Evolutionary conservation across 2,329 filamentous ascomycete genomes (phyloP).

Genomic region (Fusarium sp.): DNA sequence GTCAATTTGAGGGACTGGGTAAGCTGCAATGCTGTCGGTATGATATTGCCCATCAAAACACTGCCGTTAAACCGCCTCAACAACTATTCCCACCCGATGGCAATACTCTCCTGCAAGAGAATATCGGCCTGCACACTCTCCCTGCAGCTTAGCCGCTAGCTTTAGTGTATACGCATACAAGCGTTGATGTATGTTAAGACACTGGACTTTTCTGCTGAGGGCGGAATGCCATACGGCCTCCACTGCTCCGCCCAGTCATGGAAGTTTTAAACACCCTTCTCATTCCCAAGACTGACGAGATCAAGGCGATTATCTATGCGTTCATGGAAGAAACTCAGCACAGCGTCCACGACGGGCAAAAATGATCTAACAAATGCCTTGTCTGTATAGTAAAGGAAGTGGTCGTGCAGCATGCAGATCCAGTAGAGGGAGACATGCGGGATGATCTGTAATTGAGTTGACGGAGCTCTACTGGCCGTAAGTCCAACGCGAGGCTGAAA

Average conservation of each 20-base stretch:
- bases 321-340: neutral
- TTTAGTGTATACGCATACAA: neutral
- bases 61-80: neutral
- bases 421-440: neutral
- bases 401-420: neutral
- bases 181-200: neutral
- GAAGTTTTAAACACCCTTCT: neutral
- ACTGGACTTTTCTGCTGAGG: neutral
- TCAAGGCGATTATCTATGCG: rapidly evolving
- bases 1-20: rapidly evolving
- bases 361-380: neutral
- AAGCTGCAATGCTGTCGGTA: neutral
- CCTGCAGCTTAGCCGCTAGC: neutral
- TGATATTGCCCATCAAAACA: neutral
- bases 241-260: neutral
- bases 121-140: neutral
- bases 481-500: neutral
- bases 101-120: neutral
- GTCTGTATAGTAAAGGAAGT: neutral
- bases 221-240: neutral
- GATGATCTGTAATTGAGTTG: neutral
- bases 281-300: neutral
- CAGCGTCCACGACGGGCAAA: neutral
- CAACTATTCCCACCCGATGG: neutral
- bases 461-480: neutral